Conservation (phyloP, 805 yeast species). For the Kregervanrija delftensis region DNA sequence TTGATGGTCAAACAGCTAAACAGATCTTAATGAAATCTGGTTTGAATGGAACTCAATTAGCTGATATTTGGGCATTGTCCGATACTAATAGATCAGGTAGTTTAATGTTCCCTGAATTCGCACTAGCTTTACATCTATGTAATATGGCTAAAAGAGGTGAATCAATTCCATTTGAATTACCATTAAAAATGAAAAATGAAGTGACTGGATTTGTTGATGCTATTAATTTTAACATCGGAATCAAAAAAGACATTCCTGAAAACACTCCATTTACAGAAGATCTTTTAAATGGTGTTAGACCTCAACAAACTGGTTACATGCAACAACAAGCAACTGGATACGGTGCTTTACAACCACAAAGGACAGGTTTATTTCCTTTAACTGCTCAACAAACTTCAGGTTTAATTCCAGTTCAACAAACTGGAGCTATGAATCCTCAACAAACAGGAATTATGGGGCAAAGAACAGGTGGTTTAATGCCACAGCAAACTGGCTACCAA, state of each 20-base stretch:
- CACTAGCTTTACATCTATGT: slow-evolving; percentile 83
- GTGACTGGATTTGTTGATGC: slow-evolving; percentile 87
- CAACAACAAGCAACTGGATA: slow-evolving; percentile 24
- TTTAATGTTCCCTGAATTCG: slow-evolving; percentile 89
- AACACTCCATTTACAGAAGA: slow-evolving; percentile 6
- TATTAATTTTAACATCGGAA: slow-evolving; percentile 72
- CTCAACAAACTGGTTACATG: slow-evolving; percentile 19
- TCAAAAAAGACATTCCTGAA: slow-evolving; percentile 4
- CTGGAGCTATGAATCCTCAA: slow-evolving; percentile 33
- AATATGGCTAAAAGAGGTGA: slow-evolving; percentile 73
- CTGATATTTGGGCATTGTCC: slow-evolving; percentile 86
- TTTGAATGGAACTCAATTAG: slow-evolving; percentile 64
- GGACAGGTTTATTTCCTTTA: slow-evolving; percentile 39
- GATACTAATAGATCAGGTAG: slow-evolving; percentile 84
- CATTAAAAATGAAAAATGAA: slow-evolving; percentile 69
- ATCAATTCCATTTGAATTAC: slow-evolving; percentile 64
- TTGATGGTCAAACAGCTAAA: slow-evolving; percentile 69
- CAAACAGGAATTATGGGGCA: slow-evolving; percentile 30
- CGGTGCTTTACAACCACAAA: slow-evolving; percentile 38
- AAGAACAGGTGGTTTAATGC: slow-evolving; percentile 17
- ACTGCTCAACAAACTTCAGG: slow-evolving; percentile 28
- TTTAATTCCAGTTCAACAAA: slow-evolving; percentile 40
- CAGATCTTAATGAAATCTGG: slow-evolving; percentile 76
- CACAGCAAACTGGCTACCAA: slow-evolving; percentile 20
- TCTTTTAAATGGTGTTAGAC: slow-evolving; percentile 1